These are phyloP conservation scores for Sporothrix dimorphospora DNA, from an alignment of 2,329 filamentous ascomycete species.

Conservation along the genomic window DNA sequence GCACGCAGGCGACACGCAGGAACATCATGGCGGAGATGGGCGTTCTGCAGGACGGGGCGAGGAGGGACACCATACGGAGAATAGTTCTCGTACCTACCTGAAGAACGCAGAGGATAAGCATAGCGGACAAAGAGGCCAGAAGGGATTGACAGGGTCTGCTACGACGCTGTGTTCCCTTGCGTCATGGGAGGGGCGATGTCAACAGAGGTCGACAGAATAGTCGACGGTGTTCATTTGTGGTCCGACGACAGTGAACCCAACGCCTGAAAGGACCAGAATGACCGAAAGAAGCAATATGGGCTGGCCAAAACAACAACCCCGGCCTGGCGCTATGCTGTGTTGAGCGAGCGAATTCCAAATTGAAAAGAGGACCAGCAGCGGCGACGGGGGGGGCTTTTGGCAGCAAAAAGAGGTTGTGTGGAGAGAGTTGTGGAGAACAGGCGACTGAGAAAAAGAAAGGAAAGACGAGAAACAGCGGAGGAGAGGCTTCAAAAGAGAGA, in stretches of 20 bases:
- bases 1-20: conserved; percentile 19
- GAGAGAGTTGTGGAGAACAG: not conserved
- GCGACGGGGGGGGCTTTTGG: too few relatives aligned
- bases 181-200: not conserved
- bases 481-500: not conserved
- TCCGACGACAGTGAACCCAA: not conserved
- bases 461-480: not conserved
- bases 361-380: conserved; percentile 11
- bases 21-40: conserved; percentile 1
- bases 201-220: too few relatives aligned
- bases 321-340: not conserved
- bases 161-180: conserved; percentile 22
- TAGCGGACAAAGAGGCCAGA: not conserved
- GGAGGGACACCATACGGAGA: not conserved
- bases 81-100: not conserved
- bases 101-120: not conserved
- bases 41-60: not conserved
- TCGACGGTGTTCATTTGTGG: too few relatives aligned
- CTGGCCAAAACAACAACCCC: conserved; percentile 8
- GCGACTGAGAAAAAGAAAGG: not conserved
- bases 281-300: conserved; percentile 24
- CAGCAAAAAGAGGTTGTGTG: not conserved
- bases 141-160: conserved; percentile 18
- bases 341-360: conserved; percentile 17
- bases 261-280: not conserved